A percentile compares a stretch with the other conserved stretches of the same genome.
Conservation (phyloP, 805 yeast species). For the Starmerella bacillaris region DNA sequence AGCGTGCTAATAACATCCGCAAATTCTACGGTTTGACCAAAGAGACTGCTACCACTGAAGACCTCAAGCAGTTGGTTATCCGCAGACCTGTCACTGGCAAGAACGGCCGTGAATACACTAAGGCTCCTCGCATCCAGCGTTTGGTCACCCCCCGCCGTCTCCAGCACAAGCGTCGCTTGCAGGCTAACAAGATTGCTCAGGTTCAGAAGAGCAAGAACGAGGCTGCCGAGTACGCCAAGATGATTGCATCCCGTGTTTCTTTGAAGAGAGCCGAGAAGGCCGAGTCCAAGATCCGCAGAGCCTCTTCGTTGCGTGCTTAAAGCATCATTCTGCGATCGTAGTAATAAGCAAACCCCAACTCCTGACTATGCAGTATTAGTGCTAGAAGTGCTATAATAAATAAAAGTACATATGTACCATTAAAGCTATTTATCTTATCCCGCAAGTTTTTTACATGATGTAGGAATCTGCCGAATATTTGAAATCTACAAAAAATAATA, state of each 20-base stretch:
- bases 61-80: conserved; percentile 78
- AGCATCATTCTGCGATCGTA: no score
- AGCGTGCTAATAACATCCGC: conserved; percentile 99
- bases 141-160: conserved; percentile 96
- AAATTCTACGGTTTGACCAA: conserved; percentile 96
- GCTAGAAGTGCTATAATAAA: no score
- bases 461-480: no score
- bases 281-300: conserved; percentile 99
- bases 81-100: conserved; percentile 90
- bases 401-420: no score
- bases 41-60: conserved; percentile 42
- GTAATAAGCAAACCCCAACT: no score
- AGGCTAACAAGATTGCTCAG: conserved; percentile 81
- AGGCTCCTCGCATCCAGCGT: conserved; percentile 99
- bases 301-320: conserved; percentile 65
- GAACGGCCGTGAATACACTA: conserved; percentile 96
- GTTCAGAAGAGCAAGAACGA: conserved; percentile 99
- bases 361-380: no score
- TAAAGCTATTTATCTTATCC: no score
- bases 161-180: conserved; percentile 97
- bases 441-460: no score
- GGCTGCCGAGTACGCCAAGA: conserved; percentile 99
- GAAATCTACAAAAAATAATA: no score
- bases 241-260: conserved; percentile 93
- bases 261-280: conserved; percentile 98